Evolutionary conservation across 176 grass and related monocot genomes (phyloP), one percentile per base, ranked within the genome.

Genomic region (Oryza punctata): DNA sequence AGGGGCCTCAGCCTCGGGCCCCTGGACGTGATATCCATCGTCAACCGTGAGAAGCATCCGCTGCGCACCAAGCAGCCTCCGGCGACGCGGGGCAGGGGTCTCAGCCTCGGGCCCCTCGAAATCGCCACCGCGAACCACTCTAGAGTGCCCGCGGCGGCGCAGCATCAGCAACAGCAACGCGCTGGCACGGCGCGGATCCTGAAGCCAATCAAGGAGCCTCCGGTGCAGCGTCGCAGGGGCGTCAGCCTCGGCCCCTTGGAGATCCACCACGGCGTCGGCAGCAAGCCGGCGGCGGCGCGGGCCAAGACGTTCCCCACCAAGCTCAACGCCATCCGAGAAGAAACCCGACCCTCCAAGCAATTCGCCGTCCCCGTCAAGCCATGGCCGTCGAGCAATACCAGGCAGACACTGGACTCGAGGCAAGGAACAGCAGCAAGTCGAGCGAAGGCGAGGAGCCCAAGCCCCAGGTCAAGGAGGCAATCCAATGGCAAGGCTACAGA

Each of bases 161-260:
- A 75, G n/a, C 82, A 60, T 60, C 57, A 63, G 7, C 28, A 49
- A 63, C 43, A 37, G 63, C 50, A 29, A 10, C 59, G 12, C 50
- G 10, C 38, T 54, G 15, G 37, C 0, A 15, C 35, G 3, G 75
- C 16, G 68, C 73, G 61, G 2, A 86, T 82, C 74, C 88, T 86
- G 67, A 83, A 37, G 84, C 79, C 84, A 38, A 90, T 90, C 84
- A 90, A 69, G 79, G 79, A 90, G 68, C 79, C 84, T 0, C 68
- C 79, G 0, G 68, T 86, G 84, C 79, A 63, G 65, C 81, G 71
- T 5, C 93, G 87, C 65, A 91, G 93, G 89, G 91, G 91, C 3
- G 77, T 90, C 73, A 94, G 96, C 70, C 91, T 98, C 7, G 96
- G 96, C 1, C 91, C 96, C 0, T 14, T 91, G 83, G 93, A 95